phyloP scores from a whole-genome alignment of 345 rosid species.

The Salix exigua region DNA sequence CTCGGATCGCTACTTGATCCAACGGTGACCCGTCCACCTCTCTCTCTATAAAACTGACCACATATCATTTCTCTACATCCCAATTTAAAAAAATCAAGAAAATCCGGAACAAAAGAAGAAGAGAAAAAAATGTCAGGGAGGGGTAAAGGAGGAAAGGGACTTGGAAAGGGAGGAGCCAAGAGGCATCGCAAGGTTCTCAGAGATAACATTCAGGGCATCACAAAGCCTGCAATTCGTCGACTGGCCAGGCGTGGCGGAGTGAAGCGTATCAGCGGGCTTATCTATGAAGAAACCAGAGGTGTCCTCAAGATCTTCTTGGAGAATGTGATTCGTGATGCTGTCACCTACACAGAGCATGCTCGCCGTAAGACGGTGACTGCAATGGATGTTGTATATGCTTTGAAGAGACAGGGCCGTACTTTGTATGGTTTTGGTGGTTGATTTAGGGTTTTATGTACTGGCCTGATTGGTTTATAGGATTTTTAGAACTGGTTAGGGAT shows the following conservation, averaged over 20 bases:
- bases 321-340: not conserved
- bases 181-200: not conserved
- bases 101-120: not conserved
- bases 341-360: not conserved
- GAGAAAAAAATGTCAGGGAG: not conserved
- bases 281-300: not conserved
- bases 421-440: not conserved
- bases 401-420: conserved; percentile 3
- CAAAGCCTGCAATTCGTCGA: not conserved
- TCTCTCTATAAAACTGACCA: not conserved
- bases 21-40: not conserved
- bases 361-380: not conserved
- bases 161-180: not conserved
- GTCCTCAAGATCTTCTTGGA: not conserved
- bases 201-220: not conserved
- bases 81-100: not conserved
- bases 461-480: not conserved
- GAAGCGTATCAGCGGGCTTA: not conserved
- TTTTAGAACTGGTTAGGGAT: not conserved
- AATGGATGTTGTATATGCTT: not conserved
- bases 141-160: not conserved
- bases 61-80: not conserved
- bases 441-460: not conserved
- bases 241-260: not conserved
- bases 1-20: not conserved